phyloP scores from a whole-genome alignment of 2,329 filamentous ascomycete genomes.

The Claviceps sp. region DNA sequence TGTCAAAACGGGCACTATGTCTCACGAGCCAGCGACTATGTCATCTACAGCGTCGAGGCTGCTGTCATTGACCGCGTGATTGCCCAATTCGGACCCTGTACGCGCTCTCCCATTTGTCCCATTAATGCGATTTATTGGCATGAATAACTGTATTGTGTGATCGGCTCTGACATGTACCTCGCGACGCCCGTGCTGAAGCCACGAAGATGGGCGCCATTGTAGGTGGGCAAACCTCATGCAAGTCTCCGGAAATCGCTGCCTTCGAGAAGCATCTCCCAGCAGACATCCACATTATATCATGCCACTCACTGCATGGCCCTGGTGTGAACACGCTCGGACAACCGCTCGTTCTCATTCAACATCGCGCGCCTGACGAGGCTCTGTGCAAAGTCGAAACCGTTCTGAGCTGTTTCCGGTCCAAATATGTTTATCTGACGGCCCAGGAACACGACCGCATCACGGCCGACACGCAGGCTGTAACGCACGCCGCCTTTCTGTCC shows the following conservation, averaged over 20 bases:
- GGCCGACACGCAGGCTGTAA: constrained; percentile 94
- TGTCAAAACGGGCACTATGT: constrained; percentile 91
- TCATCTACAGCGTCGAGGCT: constrained; percentile 97
- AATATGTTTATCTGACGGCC: constrained; percentile 76
- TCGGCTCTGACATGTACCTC: constrained; percentile 3
- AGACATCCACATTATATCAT: constrained; percentile 89
- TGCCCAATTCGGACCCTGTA: constrained; percentile 84
- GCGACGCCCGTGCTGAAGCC: constrained; percentile 37
- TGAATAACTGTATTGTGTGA: not conserved
- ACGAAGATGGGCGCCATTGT: constrained; percentile 94
- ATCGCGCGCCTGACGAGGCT: constrained; percentile 67
- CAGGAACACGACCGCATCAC: constrained; percentile 91
- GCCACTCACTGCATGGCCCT: constrained; percentile 91
- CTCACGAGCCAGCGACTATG: constrained; percentile 92
- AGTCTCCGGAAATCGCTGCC: constrained; percentile 86
- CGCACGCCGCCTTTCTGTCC: constrained; percentile 88
- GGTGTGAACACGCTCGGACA: constrained; percentile 79
- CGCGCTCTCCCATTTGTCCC: constrained; percentile 9
- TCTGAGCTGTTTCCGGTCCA: constrained; percentile 71
- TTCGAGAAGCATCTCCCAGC: constrained; percentile 79
- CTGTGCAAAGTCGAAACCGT: constrained; percentile 69
- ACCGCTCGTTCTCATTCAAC: constrained; percentile 85
- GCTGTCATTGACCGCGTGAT: constrained; percentile 81
- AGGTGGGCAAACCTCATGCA: constrained; percentile 95
- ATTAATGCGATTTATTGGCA: not conserved